phyloP scores from a whole-genome alignment of 176 grass and related monocot genomes.

The Pharus latifolius region DNA sequence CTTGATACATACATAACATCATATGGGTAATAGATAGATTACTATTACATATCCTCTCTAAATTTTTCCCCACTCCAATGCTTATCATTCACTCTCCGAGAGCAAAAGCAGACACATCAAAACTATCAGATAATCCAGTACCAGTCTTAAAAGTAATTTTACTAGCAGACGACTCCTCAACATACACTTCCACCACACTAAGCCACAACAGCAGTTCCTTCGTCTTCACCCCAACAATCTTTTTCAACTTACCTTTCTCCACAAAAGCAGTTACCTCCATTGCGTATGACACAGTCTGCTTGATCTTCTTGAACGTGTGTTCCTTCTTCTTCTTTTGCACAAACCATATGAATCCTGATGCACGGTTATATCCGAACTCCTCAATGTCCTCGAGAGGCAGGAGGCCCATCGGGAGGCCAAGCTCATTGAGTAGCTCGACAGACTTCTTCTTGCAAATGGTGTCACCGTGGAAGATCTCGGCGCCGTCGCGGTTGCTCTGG shows the following conservation, averaged over 20 bases:
- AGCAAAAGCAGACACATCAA: not conserved
- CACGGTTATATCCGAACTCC: conserved; percentile 8
- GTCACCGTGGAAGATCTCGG: not conserved
- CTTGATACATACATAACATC: no score
- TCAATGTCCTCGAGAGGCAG: conserved; percentile 2
- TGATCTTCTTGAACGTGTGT: conserved; percentile 25
- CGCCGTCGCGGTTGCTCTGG: not conserved
- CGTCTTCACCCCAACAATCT: conserved; percentile 14
- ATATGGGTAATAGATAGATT: no score
- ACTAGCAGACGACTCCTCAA: not conserved
- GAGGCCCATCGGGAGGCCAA: conserved; percentile 3
- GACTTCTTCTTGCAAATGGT: not conserved
- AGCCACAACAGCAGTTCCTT: conserved; percentile 26
- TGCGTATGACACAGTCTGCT: conserved; percentile 11
- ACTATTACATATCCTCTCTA: no score
- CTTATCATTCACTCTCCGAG: not conserved
- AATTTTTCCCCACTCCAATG: no score
- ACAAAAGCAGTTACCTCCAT: not conserved
- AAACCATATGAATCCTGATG: not conserved
- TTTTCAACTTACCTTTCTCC: conserved; percentile 8
- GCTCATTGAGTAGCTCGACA: not conserved
- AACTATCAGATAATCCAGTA: not conserved
- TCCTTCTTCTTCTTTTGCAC: conserved; percentile 35
- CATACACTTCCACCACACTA: conserved; percentile 6
- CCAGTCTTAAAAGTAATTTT: conserved; percentile 1